Evolutionary conservation across 805 yeast species (phyloP), one percentile per base, ranked within the genome.

Genomic region (Sugiyamaella mastotermitis): DNA sequence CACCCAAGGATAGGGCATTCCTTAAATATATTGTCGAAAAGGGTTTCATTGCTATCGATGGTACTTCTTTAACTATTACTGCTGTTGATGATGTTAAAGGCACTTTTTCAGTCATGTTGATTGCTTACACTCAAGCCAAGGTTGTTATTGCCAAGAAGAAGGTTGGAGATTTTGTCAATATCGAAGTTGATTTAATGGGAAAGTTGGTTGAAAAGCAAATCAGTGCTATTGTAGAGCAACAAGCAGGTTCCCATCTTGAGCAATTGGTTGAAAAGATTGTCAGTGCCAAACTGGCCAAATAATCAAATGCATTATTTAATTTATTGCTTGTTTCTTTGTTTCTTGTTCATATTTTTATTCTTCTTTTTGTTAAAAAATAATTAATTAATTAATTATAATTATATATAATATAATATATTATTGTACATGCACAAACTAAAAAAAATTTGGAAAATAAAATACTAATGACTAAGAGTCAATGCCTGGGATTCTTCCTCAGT

Each of bases 101-200:
- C 18, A 70, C 73, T 13, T 92, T 92, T 53, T 74, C 84, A 35
- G 85, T 92, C 38, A 84, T 88, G 81, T 80, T 92, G 81, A 83
- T 92, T 40, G 81, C 84, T 28, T 88, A 88, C 57, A 87, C 97
- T 0, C 97, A 92, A 60, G 71, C 68, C 10, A 78, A 76, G 56
- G 96, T 92, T 16, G 67, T 82, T 2, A 62, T 87, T 61, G 80
- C 96, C 5, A 49, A 55, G 41, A 88, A 85, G 55, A 46, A 58
- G 7, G 52, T 74, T 3, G 88, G 85, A 1, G 81, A 71, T 27
- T 49, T 55, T 13, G 94, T 92, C 19, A 92, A 92, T 53, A 78
- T 92, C 34, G 99, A 92, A 62, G 99, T 92, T 22, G 99, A 92
- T 60, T 67, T 90, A 36, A 83, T 90, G 27, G 98, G 97, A 14